phyloP scores from a whole-genome alignment of 208 protist species.

The Porcisia deanei region DNA sequence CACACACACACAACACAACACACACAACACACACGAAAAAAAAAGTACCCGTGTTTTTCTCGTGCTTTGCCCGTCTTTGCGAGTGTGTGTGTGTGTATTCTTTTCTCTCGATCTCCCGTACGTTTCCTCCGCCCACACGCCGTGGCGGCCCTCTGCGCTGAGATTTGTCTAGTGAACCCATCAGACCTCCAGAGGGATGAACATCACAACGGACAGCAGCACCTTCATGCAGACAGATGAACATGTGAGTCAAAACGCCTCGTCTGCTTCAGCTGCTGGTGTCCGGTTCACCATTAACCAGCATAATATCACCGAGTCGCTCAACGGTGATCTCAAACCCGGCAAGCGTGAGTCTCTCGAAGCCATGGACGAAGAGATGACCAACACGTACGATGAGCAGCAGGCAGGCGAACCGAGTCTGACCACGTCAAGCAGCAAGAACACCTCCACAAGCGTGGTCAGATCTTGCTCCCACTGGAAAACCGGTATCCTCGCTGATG shows the following conservation, averaged over 20 bases:
- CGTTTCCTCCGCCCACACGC: background rate
- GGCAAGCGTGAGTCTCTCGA: slow-evolving; percentile 31
- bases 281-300: background rate
- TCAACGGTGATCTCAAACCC: background rate
- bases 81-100: background rate
- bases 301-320: background rate
- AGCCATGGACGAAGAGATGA: slow-evolving; percentile 40
- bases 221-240: slow-evolving; percentile 25
- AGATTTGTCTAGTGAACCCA: background rate
- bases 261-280: background rate
- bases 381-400: slow-evolving; percentile 37
- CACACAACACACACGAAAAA: background rate
- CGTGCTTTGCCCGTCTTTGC: background rate
- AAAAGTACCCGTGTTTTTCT: background rate
- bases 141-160: background rate
- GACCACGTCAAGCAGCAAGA: background rate
- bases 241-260: background rate
- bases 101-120: background rate
- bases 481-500: background rate
- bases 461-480: slow-evolving; percentile 2
- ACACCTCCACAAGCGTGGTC: slow-evolving; percentile 9
- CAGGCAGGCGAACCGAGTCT: slow-evolving; percentile 14
- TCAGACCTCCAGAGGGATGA: slow-evolving; percentile 2
- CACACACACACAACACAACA: background rate
- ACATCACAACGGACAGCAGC: slow-evolving; percentile 32